These are phyloP conservation scores for Myrica gale DNA, from an alignment of 306 rosid genomes.

Conservation along the genomic window DNA sequence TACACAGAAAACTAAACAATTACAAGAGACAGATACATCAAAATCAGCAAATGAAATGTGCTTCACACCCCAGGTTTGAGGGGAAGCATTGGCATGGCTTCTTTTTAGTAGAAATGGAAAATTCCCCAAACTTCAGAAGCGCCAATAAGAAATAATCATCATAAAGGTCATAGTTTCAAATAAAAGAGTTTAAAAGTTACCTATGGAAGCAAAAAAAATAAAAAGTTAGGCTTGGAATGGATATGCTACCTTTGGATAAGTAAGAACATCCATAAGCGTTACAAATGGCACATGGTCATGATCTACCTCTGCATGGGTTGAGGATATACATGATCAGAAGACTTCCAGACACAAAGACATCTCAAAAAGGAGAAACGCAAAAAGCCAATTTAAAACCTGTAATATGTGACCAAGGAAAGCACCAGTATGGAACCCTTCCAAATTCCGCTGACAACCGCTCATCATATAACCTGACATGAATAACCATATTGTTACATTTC, in stretches of 20 bases:
- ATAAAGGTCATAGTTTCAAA: neutral
- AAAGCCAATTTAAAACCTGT: conserved; percentile 50
- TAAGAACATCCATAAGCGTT: conserved; percentile 61
- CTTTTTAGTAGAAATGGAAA: neutral
- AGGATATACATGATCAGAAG: conserved; percentile 13
- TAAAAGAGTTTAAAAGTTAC: neutral
- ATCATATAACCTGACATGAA: conserved; percentile 41
- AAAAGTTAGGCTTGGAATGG: neutral
- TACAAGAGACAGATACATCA: neutral
- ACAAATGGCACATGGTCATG: conserved; percentile 19
- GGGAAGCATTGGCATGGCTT: neutral
- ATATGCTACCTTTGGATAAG: conserved; percentile 48
- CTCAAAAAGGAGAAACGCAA: neutral
- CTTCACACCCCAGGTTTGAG: neutral
- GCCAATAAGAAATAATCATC: neutral
- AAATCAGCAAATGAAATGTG: neutral
- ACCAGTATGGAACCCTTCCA: conserved; percentile 39
- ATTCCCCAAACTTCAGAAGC: neutral
- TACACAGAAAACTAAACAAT: neutral
- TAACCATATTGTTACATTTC: neutral
- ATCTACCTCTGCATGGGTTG: conserved; percentile 41
- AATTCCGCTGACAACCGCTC: conserved; percentile 31
- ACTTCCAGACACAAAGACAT: conserved; percentile 2
- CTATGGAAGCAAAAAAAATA: neutral
- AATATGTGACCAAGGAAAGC: conserved; percentile 35